Evolutionary conservation across 306 rosid species (phyloP).

Genomic region (Vigna mungo): DNA sequence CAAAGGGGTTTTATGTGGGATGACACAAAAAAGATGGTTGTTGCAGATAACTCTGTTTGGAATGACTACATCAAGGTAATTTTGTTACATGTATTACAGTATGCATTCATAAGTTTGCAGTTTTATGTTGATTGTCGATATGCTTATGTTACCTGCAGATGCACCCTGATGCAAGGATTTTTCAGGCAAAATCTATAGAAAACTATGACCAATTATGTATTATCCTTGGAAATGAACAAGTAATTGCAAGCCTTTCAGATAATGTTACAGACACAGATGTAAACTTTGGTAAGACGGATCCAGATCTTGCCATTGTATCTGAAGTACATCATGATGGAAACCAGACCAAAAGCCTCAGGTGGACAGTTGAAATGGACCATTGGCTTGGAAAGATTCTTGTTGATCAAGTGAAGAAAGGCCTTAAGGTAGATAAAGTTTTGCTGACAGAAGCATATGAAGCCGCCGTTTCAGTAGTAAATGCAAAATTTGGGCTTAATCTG

Average conservation of each 20-base stretch:
- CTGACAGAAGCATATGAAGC: constrained; percentile 56
- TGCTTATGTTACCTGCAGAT: constrained; percentile 51
- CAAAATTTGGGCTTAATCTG: constrained; percentile 54
- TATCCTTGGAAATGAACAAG: constrained; percentile 58
- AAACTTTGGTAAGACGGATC: constrained; percentile 52
- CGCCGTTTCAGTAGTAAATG: constrained; percentile 54
- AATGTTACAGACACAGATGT: constrained; percentile 50
- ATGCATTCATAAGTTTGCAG: constrained; percentile 3
- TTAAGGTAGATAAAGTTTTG: constrained; percentile 56
- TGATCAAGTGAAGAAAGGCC: constrained; percentile 62
- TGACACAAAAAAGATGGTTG: constrained; percentile 58
- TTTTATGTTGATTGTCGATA: constrained; percentile 36
- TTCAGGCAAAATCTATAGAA: constrained; percentile 52
- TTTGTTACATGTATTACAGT: constrained; percentile 26
- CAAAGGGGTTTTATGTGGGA: constrained; percentile 64
- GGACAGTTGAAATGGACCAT: constrained; percentile 67
- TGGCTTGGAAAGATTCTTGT: constrained; percentile 62
- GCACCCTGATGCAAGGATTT: constrained; percentile 59
- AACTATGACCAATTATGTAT: constrained; percentile 58
- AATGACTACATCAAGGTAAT: constrained; percentile 62
- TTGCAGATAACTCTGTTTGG: constrained; percentile 63
- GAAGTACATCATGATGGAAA: constrained; percentile 52
- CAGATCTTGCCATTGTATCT: constrained; percentile 45
- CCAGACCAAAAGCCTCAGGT: constrained; percentile 53
- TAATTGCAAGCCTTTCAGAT: constrained; percentile 48